phyloP scores from a whole-genome alignment of 371 early-diverging fungal species.

The Actinomortierella ambigua region DNA sequence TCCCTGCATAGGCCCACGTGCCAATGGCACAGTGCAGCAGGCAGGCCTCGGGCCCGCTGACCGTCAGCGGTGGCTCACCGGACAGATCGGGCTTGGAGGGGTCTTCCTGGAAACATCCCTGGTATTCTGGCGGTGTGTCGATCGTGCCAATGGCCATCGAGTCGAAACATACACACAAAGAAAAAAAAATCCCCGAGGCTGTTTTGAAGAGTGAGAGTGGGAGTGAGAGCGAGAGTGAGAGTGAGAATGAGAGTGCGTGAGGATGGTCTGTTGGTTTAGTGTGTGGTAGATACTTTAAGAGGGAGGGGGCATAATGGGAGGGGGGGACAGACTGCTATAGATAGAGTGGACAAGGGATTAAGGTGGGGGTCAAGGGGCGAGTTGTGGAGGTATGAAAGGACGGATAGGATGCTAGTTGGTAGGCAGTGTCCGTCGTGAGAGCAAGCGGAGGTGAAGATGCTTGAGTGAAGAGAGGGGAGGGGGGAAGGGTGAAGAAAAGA shows the following conservation, averaged over 20 bases:
- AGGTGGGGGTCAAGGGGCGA: too few relatives aligned
- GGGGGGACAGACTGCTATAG: too few relatives aligned
- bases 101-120: slow-evolving; percentile 34
- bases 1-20: slow-evolving; percentile 35
- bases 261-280: neutral
- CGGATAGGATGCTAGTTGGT: neutral
- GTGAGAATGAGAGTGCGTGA: neutral
- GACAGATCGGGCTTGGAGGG: slow-evolving; percentile 23
- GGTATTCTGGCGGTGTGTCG: slow-evolving; percentile 18
- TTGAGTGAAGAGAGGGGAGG: neutral
- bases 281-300: too few relatives aligned
- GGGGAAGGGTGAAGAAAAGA: neutral
- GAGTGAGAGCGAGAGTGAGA: neutral
- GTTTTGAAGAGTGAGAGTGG: neutral
- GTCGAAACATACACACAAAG: neutral
- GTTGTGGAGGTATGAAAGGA: neutral
- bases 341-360: too few relatives aligned
- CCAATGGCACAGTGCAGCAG: slow-evolving; percentile 39
- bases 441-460: neutral
- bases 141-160: neutral
- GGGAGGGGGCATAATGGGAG: too few relatives aligned
- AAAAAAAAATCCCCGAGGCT: neutral
- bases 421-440: neutral
- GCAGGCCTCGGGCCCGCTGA: slow-evolving; percentile 35
- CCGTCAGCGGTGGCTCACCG: slow-evolving; percentile 35